Conservation (phyloP, 257 asterid species). For the Solanum appendiculatum region DNA sequence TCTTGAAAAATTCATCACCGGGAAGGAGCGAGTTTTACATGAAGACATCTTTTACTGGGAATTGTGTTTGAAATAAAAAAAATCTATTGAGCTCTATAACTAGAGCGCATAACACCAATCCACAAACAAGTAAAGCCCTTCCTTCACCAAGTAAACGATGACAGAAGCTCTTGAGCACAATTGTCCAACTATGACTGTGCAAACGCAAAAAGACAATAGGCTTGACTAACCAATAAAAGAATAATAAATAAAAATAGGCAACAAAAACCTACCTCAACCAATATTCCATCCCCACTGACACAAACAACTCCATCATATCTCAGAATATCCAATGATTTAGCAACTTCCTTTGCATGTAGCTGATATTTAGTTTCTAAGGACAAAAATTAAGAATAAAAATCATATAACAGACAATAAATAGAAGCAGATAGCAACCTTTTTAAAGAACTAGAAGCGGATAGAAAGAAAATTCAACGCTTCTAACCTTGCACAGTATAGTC, state of each 20-base stretch:
- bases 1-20: background rate
- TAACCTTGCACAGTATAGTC: slow-evolving; percentile 61
- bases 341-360: slow-evolving; percentile 81
- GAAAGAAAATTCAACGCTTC: background rate
- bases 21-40: background rate
- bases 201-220: background rate
- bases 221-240: background rate
- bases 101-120: background rate
- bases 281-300: slow-evolving; percentile 87
- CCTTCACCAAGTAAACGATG: background rate
- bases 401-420: background rate
- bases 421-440: background rate
- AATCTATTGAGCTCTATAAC: background rate
- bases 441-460: background rate
- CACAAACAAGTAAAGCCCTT: background rate
- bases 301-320: slow-evolving; percentile 85
- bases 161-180: background rate
- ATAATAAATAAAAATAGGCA: background rate
- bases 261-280: slow-evolving; percentile 74
- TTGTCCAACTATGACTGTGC: background rate
- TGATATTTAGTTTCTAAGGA: slow-evolving; percentile 62
- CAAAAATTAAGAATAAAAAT: background rate
- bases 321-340: slow-evolving; percentile 49
- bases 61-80: background rate
- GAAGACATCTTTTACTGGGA: background rate